phyloP scores from a whole-genome alignment of 305 asterid species.

The Solanum hybrid region DNA sequence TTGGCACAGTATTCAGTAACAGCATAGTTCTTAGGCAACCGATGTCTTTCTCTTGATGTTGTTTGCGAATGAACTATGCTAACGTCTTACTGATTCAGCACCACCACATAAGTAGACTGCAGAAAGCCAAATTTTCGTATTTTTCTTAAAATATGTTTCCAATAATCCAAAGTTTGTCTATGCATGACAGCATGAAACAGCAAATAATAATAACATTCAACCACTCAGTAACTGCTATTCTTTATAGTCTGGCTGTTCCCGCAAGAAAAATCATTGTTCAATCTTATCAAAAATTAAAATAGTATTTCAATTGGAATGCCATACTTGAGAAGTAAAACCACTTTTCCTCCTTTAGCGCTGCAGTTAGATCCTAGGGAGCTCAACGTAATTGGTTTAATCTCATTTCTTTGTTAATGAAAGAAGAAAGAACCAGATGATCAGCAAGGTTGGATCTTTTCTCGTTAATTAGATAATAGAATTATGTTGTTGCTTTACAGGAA shows the following conservation, averaged over 20 bases:
- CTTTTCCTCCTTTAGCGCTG: background rate
- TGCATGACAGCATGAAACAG: background rate
- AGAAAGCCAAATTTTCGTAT: background rate
- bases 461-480: background rate
- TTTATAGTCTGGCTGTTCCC: background rate
- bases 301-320: background rate
- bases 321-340: background rate
- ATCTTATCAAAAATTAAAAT: background rate
- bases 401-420: background rate
- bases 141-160: background rate
- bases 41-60: background rate
- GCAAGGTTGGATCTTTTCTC: background rate
- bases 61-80: background rate
- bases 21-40: background rate
- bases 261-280: background rate
- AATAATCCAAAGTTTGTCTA: background rate
- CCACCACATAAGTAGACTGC: background rate
- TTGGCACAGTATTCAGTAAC: background rate
- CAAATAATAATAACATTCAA: background rate
- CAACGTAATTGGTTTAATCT: background rate
- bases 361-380: background rate
- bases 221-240: background rate
- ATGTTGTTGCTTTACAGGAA: background rate
- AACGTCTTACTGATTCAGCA: background rate
- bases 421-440: background rate